A percentile compares a stretch with the other conserved stretches of the same genome.
phyloP scores from a whole-genome alignment of 345 rosid species.

The Alliaria petiolata region DNA sequence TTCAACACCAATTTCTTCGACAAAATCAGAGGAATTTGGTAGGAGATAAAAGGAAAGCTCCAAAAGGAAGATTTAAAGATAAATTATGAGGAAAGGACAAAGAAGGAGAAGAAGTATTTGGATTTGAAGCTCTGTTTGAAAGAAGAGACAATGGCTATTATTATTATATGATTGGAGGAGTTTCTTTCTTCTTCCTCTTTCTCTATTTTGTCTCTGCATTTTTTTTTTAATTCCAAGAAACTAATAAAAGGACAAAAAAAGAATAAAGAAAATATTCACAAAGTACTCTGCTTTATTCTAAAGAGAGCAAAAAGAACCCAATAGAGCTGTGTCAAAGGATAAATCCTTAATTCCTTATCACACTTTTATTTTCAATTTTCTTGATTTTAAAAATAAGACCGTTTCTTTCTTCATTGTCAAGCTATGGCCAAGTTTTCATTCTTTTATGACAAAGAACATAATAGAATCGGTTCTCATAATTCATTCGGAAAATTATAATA shows the following conservation, averaged over 20 bases:
- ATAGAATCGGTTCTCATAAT: slow-evolving; percentile 28
- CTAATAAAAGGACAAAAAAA: neutral
- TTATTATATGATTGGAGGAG: slow-evolving; percentile 21
- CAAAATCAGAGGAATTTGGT: slow-evolving; percentile 17
- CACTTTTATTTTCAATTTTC: neutral
- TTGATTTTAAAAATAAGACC: slow-evolving; percentile 16
- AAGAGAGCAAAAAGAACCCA: slow-evolving; percentile 30
- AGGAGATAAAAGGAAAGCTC: slow-evolving; percentile 3
- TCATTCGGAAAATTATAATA: neutral
- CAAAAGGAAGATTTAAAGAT: slow-evolving; percentile 7
- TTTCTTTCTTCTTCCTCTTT: slow-evolving; percentile 18
- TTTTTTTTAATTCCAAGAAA: neutral
- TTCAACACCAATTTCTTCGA: slow-evolving; percentile 14
- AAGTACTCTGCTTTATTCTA: slow-evolving; percentile 34
- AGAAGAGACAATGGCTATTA: slow-evolving; percentile 25
- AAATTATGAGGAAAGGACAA: slow-evolving; percentile 15
- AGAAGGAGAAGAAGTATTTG: slow-evolving; percentile 1
- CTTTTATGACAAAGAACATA: slow-evolving; percentile 17
- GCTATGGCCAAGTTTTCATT: slow-evolving; percentile 18
- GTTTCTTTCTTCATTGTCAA: slow-evolving; percentile 34
- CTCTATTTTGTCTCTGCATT: slow-evolving; percentile 10
- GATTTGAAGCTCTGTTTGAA: slow-evolving; percentile 23
- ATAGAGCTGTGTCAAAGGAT: slow-evolving; percentile 17
- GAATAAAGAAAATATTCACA: slow-evolving; percentile 31
- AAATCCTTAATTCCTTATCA: neutral